These are phyloP conservation scores for Boletellus emodensis DNA, from an alignment of 768 basidiomycete genomes.

Conservation along the genomic window DNA sequence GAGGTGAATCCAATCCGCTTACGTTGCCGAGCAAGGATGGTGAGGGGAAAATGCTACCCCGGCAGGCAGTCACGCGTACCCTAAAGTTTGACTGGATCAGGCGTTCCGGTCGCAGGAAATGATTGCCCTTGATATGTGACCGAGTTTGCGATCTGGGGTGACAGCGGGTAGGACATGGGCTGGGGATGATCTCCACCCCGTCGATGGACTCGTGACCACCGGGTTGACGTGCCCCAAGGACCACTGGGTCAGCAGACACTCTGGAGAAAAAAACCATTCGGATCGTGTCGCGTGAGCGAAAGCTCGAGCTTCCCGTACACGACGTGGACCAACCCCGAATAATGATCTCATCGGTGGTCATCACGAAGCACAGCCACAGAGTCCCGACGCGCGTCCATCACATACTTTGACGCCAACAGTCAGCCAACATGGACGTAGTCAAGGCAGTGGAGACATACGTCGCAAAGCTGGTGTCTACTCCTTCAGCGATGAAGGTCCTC, in stretches of 20 bases:
- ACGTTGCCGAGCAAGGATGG: constrained; percentile 6
- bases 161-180: not conserved
- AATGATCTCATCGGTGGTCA: too few species aligned
- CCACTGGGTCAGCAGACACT: not conserved
- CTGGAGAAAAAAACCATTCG: too few species aligned
- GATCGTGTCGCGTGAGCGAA: too few species aligned
- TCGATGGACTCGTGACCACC: not conserved
- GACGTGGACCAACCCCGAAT: not conserved
- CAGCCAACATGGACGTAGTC: constrained; percentile 76
- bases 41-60: not conserved
- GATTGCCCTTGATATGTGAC: constrained; percentile 5
- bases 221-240: not conserved
- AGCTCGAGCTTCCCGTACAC: not conserved
- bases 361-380: too few species aligned
- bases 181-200: too few species aligned
- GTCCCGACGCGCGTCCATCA: too few species aligned
- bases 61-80: not conserved
- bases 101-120: constrained; percentile 8
- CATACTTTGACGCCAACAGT: not conserved
- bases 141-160: not conserved
- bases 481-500: constrained; percentile 91
- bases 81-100: constrained; percentile 9
- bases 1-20: constrained; percentile 3
- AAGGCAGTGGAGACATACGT: constrained; percentile 96
- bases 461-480: constrained; percentile 80